These are phyloP conservation scores for Lagenaria siceraria DNA, from an alignment of 306 rosid genomes.

Conservation along the genomic window DNA sequence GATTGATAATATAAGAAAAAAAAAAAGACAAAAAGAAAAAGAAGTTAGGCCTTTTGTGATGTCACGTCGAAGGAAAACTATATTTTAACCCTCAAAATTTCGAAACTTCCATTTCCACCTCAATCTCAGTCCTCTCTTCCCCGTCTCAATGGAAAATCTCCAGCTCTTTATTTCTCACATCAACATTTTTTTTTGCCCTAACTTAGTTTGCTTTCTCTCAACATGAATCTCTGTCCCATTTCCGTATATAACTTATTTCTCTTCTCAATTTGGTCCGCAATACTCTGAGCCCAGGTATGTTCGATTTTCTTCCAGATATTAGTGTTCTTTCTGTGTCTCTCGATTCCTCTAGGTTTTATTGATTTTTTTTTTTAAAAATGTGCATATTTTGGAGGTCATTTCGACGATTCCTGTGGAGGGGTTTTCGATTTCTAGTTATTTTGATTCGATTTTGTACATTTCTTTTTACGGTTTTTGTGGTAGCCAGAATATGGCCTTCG, in stretches of 20 bases:
- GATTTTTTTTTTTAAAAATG: neutral
- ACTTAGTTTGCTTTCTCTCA: neutral
- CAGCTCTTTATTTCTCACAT: neutral
- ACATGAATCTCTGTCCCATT: neutral
- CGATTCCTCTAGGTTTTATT: neutral
- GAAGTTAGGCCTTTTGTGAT: neutral
- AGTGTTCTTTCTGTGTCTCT: neutral
- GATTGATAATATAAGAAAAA: no score
- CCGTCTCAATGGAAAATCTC: neutral
- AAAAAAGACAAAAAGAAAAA: neutral
- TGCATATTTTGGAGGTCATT: neutral
- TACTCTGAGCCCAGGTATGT: neutral
- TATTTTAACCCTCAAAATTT: neutral
- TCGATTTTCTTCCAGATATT: neutral
- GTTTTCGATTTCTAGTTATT: neutral
- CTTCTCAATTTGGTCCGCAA: neutral
- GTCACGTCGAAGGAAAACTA: neutral
- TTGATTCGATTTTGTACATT: neutral
- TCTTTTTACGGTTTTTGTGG: neutral
- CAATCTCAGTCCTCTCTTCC: slow-evolving; percentile 1
- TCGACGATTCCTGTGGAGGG: neutral
- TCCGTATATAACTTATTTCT: neutral
- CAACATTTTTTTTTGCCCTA: neutral
- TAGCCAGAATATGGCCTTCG: neutral
- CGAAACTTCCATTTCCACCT: neutral